Percentiles rank a stretch among this genome's conserved stretches.
These are phyloP conservation scores for Canariomyces notabilis DNA, from an alignment of 2,329 filamentous ascomycete species.

Conservation along the genomic window DNA sequence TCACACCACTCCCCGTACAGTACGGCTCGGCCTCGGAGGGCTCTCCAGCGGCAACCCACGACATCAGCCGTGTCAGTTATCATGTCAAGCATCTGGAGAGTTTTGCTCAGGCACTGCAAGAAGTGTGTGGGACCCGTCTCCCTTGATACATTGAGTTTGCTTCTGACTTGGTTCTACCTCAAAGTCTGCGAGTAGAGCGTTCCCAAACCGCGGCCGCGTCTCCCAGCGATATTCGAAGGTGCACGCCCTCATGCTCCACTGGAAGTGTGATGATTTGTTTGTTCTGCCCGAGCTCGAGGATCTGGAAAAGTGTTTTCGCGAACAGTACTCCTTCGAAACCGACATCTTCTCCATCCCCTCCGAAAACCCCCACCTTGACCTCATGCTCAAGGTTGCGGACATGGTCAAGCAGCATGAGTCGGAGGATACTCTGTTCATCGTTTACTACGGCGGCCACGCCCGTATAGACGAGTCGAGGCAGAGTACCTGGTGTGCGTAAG, in stretches of 20 bases:
- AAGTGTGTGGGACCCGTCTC: slow-evolving; percentile 36
- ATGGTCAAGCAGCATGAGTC: slow-evolving; percentile 54
- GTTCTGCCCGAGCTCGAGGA: slow-evolving; percentile 55
- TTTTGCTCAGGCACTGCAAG: slow-evolving; percentile 51
- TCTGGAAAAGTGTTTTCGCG: slow-evolving; percentile 48
- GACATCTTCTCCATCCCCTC: slow-evolving; percentile 55
- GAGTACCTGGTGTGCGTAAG: slow-evolving; percentile 57
- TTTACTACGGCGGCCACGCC: slow-evolving; percentile 58
- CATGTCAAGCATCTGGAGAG: slow-evolving; percentile 52
- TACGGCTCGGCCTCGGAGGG: slow-evolving; percentile 41
- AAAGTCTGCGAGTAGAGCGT: slow-evolving; percentile 50
- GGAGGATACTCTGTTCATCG: slow-evolving; percentile 50
- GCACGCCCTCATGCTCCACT: slow-evolving; percentile 50
- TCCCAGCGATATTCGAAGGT: slow-evolving; percentile 54
- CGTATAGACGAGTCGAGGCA: slow-evolving; percentile 55
- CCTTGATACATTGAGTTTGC: background rate
- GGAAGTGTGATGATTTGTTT: slow-evolving; percentile 54
- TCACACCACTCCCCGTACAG: slow-evolving; percentile 23
- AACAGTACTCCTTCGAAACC: slow-evolving; percentile 53
- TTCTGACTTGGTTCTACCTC: slow-evolving; percentile 8
- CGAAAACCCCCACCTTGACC: slow-evolving; percentile 52
- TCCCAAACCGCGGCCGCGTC: slow-evolving; percentile 49
- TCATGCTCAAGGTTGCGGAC: slow-evolving; percentile 52
- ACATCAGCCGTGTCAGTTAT: slow-evolving; percentile 53
- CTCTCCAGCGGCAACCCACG: slow-evolving; percentile 45